phyloP scores from a whole-genome alignment of 371 early-diverging fungal genomes.

The Syncephalastrum contaminatum region DNA sequence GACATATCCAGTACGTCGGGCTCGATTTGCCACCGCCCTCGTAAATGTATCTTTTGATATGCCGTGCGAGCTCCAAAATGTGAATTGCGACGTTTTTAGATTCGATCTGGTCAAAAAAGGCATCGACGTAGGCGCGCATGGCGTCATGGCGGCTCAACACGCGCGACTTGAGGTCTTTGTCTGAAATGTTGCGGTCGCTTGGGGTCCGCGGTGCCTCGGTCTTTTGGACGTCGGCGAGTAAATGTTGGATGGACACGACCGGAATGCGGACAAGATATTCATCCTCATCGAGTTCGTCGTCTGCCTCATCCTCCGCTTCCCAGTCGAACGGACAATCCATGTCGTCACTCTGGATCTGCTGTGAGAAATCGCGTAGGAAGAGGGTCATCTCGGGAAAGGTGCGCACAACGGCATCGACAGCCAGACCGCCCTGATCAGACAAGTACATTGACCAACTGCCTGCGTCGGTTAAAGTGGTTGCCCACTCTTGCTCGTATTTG shows the following conservation, averaged over 20 bases:
- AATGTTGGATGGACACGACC: conserved; percentile 20
- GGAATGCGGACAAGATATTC: conserved; percentile 42
- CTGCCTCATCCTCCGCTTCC: conserved; percentile 22
- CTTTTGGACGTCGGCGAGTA: conserved; percentile 4
- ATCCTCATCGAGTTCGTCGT: conserved; percentile 40
- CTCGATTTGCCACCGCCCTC: too few relatives aligned
- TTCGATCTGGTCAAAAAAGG: too few relatives aligned
- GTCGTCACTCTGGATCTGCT: conserved; percentile 30
- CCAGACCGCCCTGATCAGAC: conserved; percentile 25
- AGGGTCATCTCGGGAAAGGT: conserved; percentile 28
- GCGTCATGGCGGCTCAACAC: too few relatives aligned
- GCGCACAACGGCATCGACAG: conserved; percentile 32
- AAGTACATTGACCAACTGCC: conserved; percentile 42
- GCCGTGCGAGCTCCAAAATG: too few relatives aligned
- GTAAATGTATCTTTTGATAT: too few relatives aligned
- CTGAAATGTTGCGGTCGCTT: too few relatives aligned
- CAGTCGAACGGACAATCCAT: conserved; percentile 12
- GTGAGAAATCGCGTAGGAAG: conserved; percentile 33
- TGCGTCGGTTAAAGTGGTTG: not conserved
- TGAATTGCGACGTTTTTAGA: too few relatives aligned
- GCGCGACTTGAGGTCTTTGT: too few relatives aligned
- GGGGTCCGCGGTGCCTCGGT: too few relatives aligned
- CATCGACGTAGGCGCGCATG: too few relatives aligned
- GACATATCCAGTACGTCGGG: too few relatives aligned
- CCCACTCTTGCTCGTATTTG: conserved; percentile 3